Base-by-base conservation (phyloP, 2,329 filamentous ascomycete genomes). In the Colletotrichum truncatum region DNA sequence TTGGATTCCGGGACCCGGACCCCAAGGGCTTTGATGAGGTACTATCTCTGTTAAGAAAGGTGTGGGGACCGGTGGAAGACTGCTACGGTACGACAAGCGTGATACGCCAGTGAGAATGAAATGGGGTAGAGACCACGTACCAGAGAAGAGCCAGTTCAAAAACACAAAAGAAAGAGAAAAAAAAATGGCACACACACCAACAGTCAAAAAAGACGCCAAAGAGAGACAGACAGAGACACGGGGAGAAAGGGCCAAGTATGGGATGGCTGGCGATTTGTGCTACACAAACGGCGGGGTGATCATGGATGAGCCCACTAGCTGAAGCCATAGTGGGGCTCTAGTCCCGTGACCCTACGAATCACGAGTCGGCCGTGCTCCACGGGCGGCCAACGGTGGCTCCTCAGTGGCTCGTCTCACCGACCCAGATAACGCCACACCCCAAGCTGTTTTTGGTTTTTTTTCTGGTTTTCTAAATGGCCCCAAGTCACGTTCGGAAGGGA, bases 201-300 rank as follows among this genome's bases (percentile, higher is more conserved):
- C n/a, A 11, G 23, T 14, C 2, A 12, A 21, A 21, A 16, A 23
- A 25, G 38, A 26, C 36, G 28, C 34, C 10, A 28, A 41, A 45
- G 38, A 56, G 48, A 52, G 6, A 52, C 21, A 23, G 38, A 55
- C 36, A 54, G 16, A 49, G 46, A 16, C 39, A 43, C 39, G 39
- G 39, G 21, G 39, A 58, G 25, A 38, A 18, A 26, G 21, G 18
- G 43, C 41, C 54, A 54, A 53, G 56, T 48, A 55, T 25, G 32
- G 61, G 57, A 62, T 55, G 36, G 57, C 57, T 54, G 43, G 41
- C 18, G 18, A 23, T 46, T 30, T 26, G 56, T 63, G 63, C 63
- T 66, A 63, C 63, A 66, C 36, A 43, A 63, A 66, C 63, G 63
- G 63, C 63, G 58, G 63, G 63, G 58, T 66, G 63, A 14, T 9